These are phyloP conservation scores for Dacryopinax spathularia DNA, from an alignment of 768 basidiomycete species.

Conservation along the genomic window DNA sequence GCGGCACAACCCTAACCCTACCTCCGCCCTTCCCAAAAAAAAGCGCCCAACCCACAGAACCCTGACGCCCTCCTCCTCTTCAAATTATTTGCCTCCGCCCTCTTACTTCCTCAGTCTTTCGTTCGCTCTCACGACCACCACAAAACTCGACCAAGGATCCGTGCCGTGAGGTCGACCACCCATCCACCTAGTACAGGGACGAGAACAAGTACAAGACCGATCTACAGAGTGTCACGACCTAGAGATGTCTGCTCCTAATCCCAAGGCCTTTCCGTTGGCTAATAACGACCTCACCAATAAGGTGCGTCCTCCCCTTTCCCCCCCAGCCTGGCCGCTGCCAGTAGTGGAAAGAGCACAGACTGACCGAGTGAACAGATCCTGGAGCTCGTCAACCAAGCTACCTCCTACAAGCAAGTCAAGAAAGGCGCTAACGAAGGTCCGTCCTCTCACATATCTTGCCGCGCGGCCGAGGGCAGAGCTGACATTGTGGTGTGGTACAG, in stretches of 20 bases:
- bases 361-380: slow-evolving; percentile 56
- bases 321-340: too few relatives aligned
- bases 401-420: slow-evolving; percentile 96
- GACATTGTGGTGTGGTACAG: slow-evolving; percentile 30
- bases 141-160: slow-evolving; percentile 3
- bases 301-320: slow-evolving; percentile 43
- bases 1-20: too few relatives aligned
- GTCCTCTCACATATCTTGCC: not conserved
- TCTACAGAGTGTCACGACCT: not conserved
- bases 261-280: slow-evolving; percentile 83
- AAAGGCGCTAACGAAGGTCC: slow-evolving; percentile 97
- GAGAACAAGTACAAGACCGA: not conserved
- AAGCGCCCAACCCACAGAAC: not conserved
- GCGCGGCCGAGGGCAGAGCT: not conserved
- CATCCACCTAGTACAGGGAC: not conserved
- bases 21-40: too few relatives aligned
- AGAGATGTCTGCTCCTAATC: slow-evolving; percentile 50
- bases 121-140: not conserved
- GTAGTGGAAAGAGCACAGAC: too few relatives aligned
- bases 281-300: slow-evolving; percentile 79
- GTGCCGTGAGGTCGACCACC: slow-evolving; percentile 1
- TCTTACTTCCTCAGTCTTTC: too few relatives aligned
- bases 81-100: not conserved
- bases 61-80: not conserved
- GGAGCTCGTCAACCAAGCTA: slow-evolving; percentile 87